Conservation (phyloP, 768 basidiomycete genomes). For the Leccinum aurantiacum region DNA sequence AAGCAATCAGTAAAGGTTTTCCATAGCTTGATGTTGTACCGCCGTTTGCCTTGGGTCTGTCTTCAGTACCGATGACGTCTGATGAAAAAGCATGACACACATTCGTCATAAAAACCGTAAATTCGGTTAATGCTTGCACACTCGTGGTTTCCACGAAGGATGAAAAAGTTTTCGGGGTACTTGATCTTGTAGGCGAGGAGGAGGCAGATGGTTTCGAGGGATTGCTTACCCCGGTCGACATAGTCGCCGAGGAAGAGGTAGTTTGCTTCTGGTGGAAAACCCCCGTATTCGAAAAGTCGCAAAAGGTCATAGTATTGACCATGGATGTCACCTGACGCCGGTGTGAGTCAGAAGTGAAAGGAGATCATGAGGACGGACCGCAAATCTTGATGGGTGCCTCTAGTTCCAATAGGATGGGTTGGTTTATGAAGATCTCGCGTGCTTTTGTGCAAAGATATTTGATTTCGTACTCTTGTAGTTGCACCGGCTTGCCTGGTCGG, state of each 20-base stretch:
- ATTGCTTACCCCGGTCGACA: conserved; percentile 98
- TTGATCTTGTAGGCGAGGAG: conserved; percentile 99
- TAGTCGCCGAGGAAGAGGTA: conserved; percentile 99
- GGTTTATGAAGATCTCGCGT: conserved; percentile 98
- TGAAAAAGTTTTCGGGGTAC: conserved; percentile 99
- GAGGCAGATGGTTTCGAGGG: conserved; percentile 98
- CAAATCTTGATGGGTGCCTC: conserved; percentile 99
- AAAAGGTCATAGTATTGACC: conserved; percentile 99
- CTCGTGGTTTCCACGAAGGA: conserved; percentile 98
- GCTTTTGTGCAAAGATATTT: conserved; percentile 99
- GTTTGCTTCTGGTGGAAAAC: conserved; percentile 99
- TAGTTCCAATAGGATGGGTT: conserved; percentile 95
- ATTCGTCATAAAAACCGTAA: conserved; percentile 99
- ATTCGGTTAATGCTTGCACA: conserved; percentile 99
- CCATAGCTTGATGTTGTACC: conserved; percentile 99
- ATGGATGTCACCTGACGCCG: conserved; percentile 85
- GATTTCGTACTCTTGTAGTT: conserved; percentile 98
- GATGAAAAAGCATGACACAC: conserved; percentile 48
- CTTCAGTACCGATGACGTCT: conserved; percentile 13
- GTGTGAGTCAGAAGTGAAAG: conserved; percentile 22
- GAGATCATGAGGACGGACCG: conserved; percentile 53
- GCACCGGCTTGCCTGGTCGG: conserved; percentile 97
- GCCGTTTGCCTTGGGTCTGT: conserved; percentile 80
- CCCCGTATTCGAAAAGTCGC: conserved; percentile 97
- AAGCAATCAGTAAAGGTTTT: conserved; percentile 99